These are phyloP conservation scores for Solanum dulcamara DNA, from an alignment of 257 asterid genomes.

Conservation along the genomic window DNA sequence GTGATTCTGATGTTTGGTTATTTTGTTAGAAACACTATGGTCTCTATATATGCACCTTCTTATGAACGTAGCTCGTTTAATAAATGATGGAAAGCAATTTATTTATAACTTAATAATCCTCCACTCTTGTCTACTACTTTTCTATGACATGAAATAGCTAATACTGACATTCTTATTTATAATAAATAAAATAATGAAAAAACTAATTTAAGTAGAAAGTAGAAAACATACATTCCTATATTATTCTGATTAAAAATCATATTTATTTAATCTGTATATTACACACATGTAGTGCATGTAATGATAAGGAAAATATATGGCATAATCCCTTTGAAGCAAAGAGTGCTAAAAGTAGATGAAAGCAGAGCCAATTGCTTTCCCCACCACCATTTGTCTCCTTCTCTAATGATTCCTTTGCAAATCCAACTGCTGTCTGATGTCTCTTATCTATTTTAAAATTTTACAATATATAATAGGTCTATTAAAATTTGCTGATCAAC, in stretches of 20 bases:
- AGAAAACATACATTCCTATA: background rate
- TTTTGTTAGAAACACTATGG: background rate
- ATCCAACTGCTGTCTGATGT: background rate
- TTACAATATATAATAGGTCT: too few relatives aligned
- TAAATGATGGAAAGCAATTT: background rate
- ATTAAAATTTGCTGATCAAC: too few relatives aligned
- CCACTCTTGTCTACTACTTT: background rate
- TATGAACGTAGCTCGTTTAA: background rate
- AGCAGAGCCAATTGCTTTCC: background rate
- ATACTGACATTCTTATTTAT: background rate
- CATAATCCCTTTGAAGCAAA: constrained; percentile 36
- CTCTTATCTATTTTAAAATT: background rate
- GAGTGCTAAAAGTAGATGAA: constrained; percentile 6
- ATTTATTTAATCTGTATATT: background rate
- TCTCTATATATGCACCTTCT: background rate
- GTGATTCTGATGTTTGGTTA: background rate
- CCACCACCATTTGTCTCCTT: constrained; percentile 19
- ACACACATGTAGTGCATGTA: background rate
- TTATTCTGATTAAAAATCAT: background rate
- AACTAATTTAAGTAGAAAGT: background rate
- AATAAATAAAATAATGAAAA: background rate
- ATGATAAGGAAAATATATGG: constrained; percentile 1
- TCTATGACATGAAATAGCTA: background rate
- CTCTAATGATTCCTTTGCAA: constrained; percentile 7
- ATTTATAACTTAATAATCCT: background rate